These are phyloP conservation scores for Pseudofabraea citricarpa DNA, from an alignment of 2,329 filamentous ascomycete species.

Conservation along the genomic window DNA sequence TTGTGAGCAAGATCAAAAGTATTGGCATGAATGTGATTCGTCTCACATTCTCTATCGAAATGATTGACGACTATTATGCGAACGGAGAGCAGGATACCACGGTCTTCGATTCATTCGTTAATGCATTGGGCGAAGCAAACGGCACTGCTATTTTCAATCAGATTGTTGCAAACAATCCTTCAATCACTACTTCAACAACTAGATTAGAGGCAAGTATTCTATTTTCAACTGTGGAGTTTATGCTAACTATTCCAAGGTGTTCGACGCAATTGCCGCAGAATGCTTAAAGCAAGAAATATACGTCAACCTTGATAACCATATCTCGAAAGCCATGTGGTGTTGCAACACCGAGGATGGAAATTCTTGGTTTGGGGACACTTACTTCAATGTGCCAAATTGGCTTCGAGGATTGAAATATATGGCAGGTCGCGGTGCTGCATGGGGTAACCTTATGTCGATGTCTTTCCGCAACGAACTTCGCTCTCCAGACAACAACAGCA, in stretches of 20 bases:
- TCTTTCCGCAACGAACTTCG: conserved; percentile 36
- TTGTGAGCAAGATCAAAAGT: conserved; percentile 52
- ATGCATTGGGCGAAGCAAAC: conserved; percentile 45
- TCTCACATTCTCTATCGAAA: conserved; percentile 58
- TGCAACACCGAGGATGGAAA: conserved; percentile 51
- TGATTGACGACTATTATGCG: conserved; percentile 54
- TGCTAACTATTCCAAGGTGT: conserved; percentile 33
- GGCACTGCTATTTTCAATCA: conserved; percentile 45
- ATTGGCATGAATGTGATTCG: conserved; percentile 60
- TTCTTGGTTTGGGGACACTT: conserved; percentile 55
- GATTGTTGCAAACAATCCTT: conserved; percentile 52
- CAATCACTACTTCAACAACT: conserved; percentile 48
- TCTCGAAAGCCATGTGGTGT: conserved; percentile 55
- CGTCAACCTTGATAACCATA: conserved; percentile 57
- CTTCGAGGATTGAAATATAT: conserved; percentile 54
- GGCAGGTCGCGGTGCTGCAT: conserved; percentile 34
- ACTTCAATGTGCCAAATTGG: conserved; percentile 57
- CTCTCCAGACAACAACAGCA: conserved; percentile 13
- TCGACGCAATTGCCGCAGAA: conserved; percentile 58
- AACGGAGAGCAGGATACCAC: conserved; percentile 42
- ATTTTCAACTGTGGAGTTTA: neutral
- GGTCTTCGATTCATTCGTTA: conserved; percentile 39
- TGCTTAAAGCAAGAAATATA: conserved; percentile 50
- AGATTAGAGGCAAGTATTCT: conserved; percentile 35
- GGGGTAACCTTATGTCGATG: neutral